phyloP scores from a whole-genome alignment of 2,329 filamentous ascomycete genomes.

The Fusarium illudens region DNA sequence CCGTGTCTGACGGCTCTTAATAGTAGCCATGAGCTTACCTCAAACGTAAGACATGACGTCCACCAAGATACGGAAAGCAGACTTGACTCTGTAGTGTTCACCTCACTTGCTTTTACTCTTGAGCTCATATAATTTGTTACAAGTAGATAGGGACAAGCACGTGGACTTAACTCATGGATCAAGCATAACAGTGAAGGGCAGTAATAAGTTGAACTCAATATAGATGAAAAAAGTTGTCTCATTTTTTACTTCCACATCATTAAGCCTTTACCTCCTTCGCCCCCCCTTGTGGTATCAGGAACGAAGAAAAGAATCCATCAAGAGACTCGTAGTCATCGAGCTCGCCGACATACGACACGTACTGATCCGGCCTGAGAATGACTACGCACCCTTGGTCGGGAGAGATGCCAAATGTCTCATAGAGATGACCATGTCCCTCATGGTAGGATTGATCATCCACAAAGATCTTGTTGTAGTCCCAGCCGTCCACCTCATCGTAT shows the following conservation, averaged over 20 bases:
- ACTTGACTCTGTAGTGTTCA: neutral
- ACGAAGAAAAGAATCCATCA: neutral
- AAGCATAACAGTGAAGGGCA: neutral
- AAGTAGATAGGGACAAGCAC: neutral
- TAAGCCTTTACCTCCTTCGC: neutral
- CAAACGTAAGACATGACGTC: too few relatives aligned
- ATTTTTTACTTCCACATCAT: neutral
- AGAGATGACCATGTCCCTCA: constrained; percentile 59
- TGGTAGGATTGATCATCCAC: constrained; percentile 64
- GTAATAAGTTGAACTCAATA: neutral
- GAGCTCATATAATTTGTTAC: neutral
- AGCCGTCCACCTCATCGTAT: constrained; percentile 55
- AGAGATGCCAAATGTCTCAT: constrained; percentile 68
- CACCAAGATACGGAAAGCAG: neutral
- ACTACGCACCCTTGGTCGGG: constrained; percentile 62
- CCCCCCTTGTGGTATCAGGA: neutral
- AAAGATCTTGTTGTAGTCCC: constrained; percentile 66
- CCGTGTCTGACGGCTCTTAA: too few relatives aligned
- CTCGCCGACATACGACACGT: constrained; percentile 54
- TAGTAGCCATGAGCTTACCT: too few relatives aligned
- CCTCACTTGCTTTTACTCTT: neutral
- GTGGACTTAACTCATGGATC: neutral
- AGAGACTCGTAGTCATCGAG: constrained; percentile 15
- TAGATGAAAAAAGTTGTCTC: neutral
- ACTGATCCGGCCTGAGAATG: constrained; percentile 72